Percentiles rank a stretch among this genome's conserved stretches.
Evolutionary conservation across 768 basidiomycete species (phyloP).

Genomic region (Calvatia gigantea): DNA sequence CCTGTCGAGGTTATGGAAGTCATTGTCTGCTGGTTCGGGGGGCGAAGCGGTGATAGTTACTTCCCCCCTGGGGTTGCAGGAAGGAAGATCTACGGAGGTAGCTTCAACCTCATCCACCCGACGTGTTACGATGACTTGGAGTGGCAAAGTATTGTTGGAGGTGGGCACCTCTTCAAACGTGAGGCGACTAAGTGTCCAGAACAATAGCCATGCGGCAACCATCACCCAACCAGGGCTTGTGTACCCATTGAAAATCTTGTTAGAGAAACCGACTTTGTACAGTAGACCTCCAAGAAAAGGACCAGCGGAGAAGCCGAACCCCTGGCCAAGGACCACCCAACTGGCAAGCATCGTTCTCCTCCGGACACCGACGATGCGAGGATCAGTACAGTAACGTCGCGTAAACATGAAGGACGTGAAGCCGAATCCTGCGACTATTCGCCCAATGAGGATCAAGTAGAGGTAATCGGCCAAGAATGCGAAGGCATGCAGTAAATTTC

Average conservation of each 20-base stretch:
- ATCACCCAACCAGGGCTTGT: conserved; percentile 68
- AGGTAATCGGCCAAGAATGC: conserved; percentile 59
- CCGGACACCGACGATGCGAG: conserved; percentile 62
- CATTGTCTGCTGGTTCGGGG: conserved; percentile 4
- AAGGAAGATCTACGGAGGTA: conserved; percentile 19
- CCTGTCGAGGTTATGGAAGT: conserved; percentile 13
- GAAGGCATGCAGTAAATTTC: conserved; percentile 56
- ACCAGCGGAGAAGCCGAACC: conserved; percentile 56
- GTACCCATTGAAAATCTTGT: conserved; percentile 60
- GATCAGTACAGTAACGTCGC: conserved; percentile 69
- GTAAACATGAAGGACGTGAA: conserved; percentile 66
- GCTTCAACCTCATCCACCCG: neutral
- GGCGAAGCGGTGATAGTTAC: neutral
- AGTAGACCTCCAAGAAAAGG: conserved; percentile 62
- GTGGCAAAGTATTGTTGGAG: conserved; percentile 1
- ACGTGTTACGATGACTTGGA: neutral
- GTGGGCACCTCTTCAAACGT: conserved; percentile 39
- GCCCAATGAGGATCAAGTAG: conserved; percentile 68
- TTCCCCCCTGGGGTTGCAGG: conserved; percentile 40
- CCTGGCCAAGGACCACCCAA: conserved; percentile 63
- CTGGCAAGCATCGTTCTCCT: conserved; percentile 59
- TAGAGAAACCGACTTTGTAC: conserved; percentile 57
- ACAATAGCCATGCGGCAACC: conserved; percentile 47
- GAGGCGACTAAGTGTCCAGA: conserved; percentile 37
- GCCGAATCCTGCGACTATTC: conserved; percentile 58